Conservation (phyloP, 768 basidiomycete genomes). For the Tricholoma terreum region DNA sequence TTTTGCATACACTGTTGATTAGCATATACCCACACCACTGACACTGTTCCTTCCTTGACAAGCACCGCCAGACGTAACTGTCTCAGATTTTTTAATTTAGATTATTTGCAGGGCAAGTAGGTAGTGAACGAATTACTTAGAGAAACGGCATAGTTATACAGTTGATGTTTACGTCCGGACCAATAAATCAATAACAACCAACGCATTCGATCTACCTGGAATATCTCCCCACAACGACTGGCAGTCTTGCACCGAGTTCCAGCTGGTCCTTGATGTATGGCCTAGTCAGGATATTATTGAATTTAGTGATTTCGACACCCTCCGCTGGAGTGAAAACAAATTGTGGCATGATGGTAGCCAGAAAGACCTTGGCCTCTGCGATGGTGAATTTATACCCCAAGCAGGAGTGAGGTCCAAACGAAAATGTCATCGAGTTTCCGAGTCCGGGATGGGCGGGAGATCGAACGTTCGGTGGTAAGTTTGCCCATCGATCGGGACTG, state of each 20-base stretch:
- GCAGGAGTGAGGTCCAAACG: slow-evolving; percentile 49
- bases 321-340: slow-evolving; percentile 45
- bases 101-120: no score
- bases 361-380: slow-evolving; percentile 49
- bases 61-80: no score
- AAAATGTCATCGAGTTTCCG: slow-evolving; percentile 51
- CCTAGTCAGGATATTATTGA: slow-evolving; percentile 46
- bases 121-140: no score
- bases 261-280: slow-evolving; percentile 45
- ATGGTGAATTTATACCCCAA: slow-evolving; percentile 47
- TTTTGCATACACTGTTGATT: neutral
- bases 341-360: slow-evolving; percentile 41
- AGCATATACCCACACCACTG: neutral
- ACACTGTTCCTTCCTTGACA: neutral
- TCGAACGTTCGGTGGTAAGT: slow-evolving; percentile 34
- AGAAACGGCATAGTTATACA: no score
- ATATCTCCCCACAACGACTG: slow-evolving; percentile 31
- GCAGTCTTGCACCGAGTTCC: slow-evolving; percentile 39
- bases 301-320: slow-evolving; percentile 40
- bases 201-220: neutral
- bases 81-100: no score
- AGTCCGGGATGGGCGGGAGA: slow-evolving; percentile 43
- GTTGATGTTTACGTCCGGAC: no score
- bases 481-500: slow-evolving; percentile 55
- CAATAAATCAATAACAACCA: no score